Evolutionary conservation across 345 rosid genomes (phyloP), one percentile per base, ranked within the genome.

Genomic region (Lumnitzera racemosa): DNA sequence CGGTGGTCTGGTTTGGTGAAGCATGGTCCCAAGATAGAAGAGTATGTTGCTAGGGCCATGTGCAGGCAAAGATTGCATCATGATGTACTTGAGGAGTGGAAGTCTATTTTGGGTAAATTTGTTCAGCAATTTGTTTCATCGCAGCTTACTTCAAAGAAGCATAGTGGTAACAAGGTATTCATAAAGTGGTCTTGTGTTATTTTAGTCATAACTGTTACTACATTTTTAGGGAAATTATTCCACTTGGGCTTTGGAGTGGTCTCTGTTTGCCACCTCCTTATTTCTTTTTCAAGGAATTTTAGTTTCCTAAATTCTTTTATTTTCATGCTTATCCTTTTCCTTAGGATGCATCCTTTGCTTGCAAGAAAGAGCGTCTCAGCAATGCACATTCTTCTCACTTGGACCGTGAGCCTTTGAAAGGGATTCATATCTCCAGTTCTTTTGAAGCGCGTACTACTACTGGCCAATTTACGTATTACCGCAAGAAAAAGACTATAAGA

Each of bases 61-160:
- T 88, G 80, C 75, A 80, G 92, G 72, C 94, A 88, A 76, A 85
- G 80, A 78, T 76, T 95, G 83, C 91, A 86, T 70, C 81, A 76
- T 66, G 78, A 67, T 74, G 86, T 80, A 51, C 71, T 85, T 56
- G 73, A 69, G 49, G 88, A 80, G 59, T 95, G 90, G 85, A 82
- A 74, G 47, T 62, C 62, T 50, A 76, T 81, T 58, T 49, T 76
- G 64, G 61, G 71, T 72, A 71, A 53, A 59, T 58, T 53, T 77
- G 76, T 90, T 56, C 67, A 63, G 47, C 72, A 70, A 24, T 78
- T 75, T 64, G 62, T 80, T 63, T 56, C 53, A 61, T 79, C 80
- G 46, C 53, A 66, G 78, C 55, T 29, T 25, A 36, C 67, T 61
- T 70, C 49, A 6, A 72, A 70, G 72, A 69, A 59, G 57, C 59